Evolutionary conservation across 2,329 filamentous ascomycete species (phyloP).

Genomic region (Arthrobotrys iridis): DNA sequence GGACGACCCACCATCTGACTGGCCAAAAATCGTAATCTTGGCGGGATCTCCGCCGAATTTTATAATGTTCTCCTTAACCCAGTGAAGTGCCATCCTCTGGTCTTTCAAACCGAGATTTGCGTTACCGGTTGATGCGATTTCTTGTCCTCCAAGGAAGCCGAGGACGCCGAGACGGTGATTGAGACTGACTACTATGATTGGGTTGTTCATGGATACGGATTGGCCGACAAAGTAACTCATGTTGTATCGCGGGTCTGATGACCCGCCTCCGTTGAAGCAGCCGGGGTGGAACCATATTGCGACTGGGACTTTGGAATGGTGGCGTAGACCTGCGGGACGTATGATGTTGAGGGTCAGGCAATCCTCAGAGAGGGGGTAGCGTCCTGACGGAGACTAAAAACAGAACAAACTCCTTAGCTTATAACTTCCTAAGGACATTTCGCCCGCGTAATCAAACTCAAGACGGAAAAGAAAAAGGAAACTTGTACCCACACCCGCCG

Average conservation of each 20-base stretch:
- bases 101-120: constrained; percentile 73
- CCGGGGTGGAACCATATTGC: constrained; percentile 62
- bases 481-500: constrained; percentile 59
- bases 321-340: constrained; percentile 53
- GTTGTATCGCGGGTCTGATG: constrained; percentile 70
- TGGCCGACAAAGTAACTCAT: constrained; percentile 69
- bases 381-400: constrained; percentile 66
- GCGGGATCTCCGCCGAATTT: constrained; percentile 70
- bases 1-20: constrained; percentile 67
- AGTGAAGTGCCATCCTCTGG: constrained; percentile 69
- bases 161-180: constrained; percentile 68
- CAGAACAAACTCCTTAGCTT: constrained; percentile 70
- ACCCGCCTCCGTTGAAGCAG: constrained; percentile 66
- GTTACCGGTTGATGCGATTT: constrained; percentile 63
- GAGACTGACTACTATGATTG: constrained; percentile 68
- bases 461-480: too few species aligned
- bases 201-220: constrained; percentile 66
- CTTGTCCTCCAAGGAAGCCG: constrained; percentile 67
- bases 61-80: constrained; percentile 70
- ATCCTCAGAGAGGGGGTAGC: constrained; percentile 57
- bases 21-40: constrained; percentile 73
- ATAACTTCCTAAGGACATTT: too few species aligned
- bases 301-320: constrained; percentile 57
- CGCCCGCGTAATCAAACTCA: too few species aligned
- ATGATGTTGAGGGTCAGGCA: constrained; percentile 61